Conservation (phyloP, 768 basidiomycete genomes). For the Trametes cinnabarina region DNA sequence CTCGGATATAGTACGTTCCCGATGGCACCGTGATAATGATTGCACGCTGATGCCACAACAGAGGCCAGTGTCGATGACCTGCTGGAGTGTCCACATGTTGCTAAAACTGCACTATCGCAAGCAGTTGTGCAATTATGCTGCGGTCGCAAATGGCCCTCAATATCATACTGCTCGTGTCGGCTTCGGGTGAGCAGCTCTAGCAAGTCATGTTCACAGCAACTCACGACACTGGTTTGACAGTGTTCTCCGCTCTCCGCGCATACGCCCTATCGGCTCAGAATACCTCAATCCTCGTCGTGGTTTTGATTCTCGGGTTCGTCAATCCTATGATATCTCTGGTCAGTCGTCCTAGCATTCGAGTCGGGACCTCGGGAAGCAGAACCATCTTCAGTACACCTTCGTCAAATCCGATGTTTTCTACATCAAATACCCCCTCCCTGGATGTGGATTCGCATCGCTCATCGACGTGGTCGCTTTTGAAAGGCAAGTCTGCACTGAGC, state of each 20-base stretch:
- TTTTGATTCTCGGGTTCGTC: not conserved
- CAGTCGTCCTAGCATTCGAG: not conserved
- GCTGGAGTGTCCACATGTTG: no score
- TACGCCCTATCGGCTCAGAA: not conserved
- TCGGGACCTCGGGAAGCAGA: not conserved
- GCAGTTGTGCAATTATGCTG: not conserved
- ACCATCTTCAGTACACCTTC: not conserved
- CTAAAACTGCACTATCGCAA: no score
- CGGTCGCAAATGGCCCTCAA: not conserved
- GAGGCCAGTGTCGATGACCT: not conserved
- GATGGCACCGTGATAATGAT: no score
- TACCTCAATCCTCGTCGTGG: not conserved
- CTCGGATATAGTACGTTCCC: not conserved
- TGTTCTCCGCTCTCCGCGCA: not conserved
- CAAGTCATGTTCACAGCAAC: no score
- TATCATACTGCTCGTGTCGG: not conserved
- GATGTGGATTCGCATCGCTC: not conserved
- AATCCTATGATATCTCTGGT: not conserved
- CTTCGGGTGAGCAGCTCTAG: not conserved
- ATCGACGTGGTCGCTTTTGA: not conserved
- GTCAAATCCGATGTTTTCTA: not conserved
- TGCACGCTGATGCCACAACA: no score
- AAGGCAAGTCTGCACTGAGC: no score
- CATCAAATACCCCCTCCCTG: not conserved
- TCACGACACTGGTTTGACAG: no score